phyloP scores from a whole-genome alignment of 495 filamentous ascomycete species.

The Hypoxylon fragiforme region DNA sequence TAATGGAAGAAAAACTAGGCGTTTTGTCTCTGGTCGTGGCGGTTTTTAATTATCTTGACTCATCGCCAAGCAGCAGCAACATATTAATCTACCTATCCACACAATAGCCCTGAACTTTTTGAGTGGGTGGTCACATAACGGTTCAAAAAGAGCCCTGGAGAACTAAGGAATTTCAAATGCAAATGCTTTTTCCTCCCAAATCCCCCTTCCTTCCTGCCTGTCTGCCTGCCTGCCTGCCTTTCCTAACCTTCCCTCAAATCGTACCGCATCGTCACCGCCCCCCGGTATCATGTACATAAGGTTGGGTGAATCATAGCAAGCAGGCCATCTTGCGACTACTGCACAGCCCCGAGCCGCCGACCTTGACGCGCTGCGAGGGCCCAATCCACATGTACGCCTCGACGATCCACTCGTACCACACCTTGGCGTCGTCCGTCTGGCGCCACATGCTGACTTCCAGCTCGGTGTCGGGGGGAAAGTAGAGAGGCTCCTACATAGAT shows the following conservation, averaged over 20 bases:
- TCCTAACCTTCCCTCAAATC: not conserved
- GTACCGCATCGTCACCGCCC: not conserved
- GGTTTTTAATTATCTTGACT: not conserved
- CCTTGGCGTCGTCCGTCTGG: constrained; percentile 90
- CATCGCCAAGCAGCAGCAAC: not conserved
- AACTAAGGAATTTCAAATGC: constrained; percentile 16
- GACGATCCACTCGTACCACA: constrained; percentile 99
- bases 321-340: constrained; percentile 90
- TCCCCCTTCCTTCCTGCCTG: constrained; percentile 5
- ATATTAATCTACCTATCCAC: too few species aligned
- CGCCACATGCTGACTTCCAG: constrained; percentile 92
- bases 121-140: too few species aligned
- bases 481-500: constrained; percentile 72
- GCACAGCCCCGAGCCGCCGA: constrained; percentile 82
- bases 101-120: too few species aligned
- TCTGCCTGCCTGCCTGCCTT: not conserved
- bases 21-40: constrained; percentile 3
- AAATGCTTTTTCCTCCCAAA: constrained; percentile 29
- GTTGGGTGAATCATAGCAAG: constrained; percentile 72
- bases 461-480: constrained; percentile 81
- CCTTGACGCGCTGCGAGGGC: constrained; percentile 66
- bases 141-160: not conserved
- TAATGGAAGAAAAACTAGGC: too few species aligned
- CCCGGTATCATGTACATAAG: not conserved
- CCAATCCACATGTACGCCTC: constrained; percentile 72